phyloP scores from a whole-genome alignment of 2,329 filamentous ascomycete genomes.

The Exophiala calicioides region DNA sequence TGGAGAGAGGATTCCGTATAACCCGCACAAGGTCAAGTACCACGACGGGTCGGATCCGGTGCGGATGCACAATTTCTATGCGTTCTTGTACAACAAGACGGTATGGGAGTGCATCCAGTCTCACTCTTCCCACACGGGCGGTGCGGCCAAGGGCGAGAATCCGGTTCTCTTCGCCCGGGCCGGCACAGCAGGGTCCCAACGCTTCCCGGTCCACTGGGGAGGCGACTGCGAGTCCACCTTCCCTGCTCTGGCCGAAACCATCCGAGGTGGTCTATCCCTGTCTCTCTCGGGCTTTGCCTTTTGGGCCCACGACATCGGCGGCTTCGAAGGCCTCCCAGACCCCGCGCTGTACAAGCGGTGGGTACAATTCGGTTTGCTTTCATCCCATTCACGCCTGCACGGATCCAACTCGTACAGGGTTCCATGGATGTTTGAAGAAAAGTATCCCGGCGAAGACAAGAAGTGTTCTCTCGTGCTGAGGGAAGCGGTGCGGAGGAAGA shows the following conservation, averaged over 20 bases:
- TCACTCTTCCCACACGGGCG: constrained; percentile 13
- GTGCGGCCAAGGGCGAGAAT: constrained; percentile 43
- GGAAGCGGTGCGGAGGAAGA: constrained; percentile 56
- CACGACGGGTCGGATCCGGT: constrained; percentile 61
- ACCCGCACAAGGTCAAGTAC: constrained; percentile 59
- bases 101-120: constrained; percentile 62
- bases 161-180: constrained; percentile 67
- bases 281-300: constrained; percentile 66
- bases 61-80: constrained; percentile 76
- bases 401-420: constrained; percentile 71
- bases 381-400: constrained; percentile 69
- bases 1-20: constrained; percentile 68
- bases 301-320: constrained; percentile 71
- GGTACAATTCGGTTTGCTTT: constrained; percentile 74
- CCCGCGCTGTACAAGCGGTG: constrained; percentile 75
- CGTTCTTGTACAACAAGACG: constrained; percentile 70
- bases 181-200: constrained; percentile 67
- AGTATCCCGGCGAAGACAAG: constrained; percentile 35
- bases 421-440: constrained; percentile 67
- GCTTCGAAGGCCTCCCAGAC: constrained; percentile 68
- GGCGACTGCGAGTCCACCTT: constrained; percentile 74
- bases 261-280: constrained; percentile 65
- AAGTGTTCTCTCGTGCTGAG: constrained; percentile 61
- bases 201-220: constrained; percentile 71
- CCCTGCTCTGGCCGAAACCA: constrained; percentile 70